Evolutionary conservation across 306 rosid species (phyloP).

Genomic region (Cucumis sativus): Cucumber_9930_V3 NC_026656.2:2199501-2200000

Average conservation of each 20-base stretch:
- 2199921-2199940: conserved; percentile 31
- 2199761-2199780: conserved; percentile 44
- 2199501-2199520: too few relatives aligned
- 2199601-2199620: too few relatives aligned
- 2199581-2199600: too few relatives aligned
- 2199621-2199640: conserved; percentile 25
- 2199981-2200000: conserved; percentile 20
- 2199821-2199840: conserved; percentile 45
- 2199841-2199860: conserved; percentile 36
- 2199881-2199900: conserved; percentile 40
- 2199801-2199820: conserved; percentile 22
- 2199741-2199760: conserved; percentile 40
- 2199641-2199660: conserved; percentile 51
- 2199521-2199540: too few relatives aligned
- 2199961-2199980: conserved; percentile 18
- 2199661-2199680: conserved; percentile 36
- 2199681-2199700: conserved; percentile 36
- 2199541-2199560: too few relatives aligned
- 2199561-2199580: too few relatives aligned
- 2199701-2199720: conserved; percentile 28
- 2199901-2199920: conserved; percentile 31
- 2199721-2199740: conserved; percentile 47
- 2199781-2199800: conserved; percentile 48
- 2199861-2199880: conserved; percentile 26
- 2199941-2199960: conserved; percentile 51